These are phyloP conservation scores for Potentilla sterilis DNA, from an alignment of 306 rosid species.

Conservation along the genomic window DNA sequence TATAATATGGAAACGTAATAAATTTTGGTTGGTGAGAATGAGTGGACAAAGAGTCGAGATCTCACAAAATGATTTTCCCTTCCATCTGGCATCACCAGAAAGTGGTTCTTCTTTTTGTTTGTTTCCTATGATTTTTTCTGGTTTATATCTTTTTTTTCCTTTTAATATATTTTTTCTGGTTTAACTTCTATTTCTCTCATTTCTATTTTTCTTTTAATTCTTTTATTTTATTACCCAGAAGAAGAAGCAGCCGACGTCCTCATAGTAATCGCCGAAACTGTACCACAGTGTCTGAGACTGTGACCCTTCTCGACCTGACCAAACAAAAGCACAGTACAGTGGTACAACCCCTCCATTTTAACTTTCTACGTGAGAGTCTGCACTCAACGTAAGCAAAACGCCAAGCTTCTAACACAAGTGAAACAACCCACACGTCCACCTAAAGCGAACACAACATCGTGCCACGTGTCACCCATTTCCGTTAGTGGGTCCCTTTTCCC, in stretches of 20 bases:
- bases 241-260: slow-evolving; percentile 19
- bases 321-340: background rate
- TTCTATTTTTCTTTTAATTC: background rate
- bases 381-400: slow-evolving; percentile 24
- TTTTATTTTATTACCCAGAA: background rate
- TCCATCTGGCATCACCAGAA: slow-evolving; percentile 21
- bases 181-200: background rate
- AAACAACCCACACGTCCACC: slow-evolving; percentile 47
- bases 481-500: slow-evolving; percentile 27
- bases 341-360: background rate
- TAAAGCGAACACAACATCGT: background rate
- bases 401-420: slow-evolving; percentile 26
- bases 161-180: no score
- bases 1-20: background rate
- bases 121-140: background rate
- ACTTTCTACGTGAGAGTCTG: slow-evolving; percentile 8
- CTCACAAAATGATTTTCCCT: background rate
- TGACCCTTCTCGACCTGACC: slow-evolving; percentile 27
- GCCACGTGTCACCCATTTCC: slow-evolving; percentile 39
- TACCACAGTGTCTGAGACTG: slow-evolving; percentile 13
- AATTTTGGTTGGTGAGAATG: background rate
- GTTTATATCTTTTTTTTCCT: background rate
- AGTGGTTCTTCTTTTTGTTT: background rate
- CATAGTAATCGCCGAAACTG: slow-evolving; percentile 18
- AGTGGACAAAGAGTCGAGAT: slow-evolving; percentile 4